Conservation (phyloP, 176 grass and related monocot genomes). For the Chloris gayana region DNA sequence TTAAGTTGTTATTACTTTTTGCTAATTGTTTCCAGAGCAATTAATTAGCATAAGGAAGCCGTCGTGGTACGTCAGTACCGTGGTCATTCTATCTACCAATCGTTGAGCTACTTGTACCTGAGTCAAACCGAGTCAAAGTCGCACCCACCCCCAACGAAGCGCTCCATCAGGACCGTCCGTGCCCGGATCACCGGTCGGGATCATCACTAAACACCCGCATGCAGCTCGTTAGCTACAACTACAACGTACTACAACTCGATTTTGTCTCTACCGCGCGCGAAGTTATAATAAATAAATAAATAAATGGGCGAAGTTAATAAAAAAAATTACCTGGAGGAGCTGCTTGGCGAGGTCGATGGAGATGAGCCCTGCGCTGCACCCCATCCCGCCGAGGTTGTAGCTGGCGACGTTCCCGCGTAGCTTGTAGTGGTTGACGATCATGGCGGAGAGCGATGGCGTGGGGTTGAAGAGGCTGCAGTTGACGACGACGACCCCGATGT, state of each 20-base stretch:
- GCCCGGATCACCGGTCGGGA: not conserved
- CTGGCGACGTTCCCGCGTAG: constrained; percentile 70
- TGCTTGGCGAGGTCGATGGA: constrained; percentile 94
- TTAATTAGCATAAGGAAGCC: no score
- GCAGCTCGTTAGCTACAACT: no score
- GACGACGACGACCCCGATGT: constrained; percentile 74
- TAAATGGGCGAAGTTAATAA: not conserved
- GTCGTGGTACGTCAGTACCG: no score
- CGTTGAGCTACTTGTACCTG: not conserved
- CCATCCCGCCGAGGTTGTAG: constrained; percentile 94
- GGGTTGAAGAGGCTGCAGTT: constrained; percentile 91
- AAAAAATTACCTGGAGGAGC: constrained; percentile 62
- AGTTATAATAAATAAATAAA: no score
- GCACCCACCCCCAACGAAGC: not conserved
- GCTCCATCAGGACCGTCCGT: not conserved
- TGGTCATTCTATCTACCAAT: no score
- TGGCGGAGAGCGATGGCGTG: constrained; percentile 81
- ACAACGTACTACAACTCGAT: no score
- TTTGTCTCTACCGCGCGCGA: no score
- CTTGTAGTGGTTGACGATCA: constrained; percentile 89
- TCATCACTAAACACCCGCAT: no score
- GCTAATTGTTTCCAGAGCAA: no score
- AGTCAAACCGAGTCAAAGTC: not conserved
- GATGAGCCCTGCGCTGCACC: constrained; percentile 85
- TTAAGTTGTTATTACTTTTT: no score